A percentile compares a stretch with the other conserved stretches of the same genome.
Conservation (phyloP, 768 basidiomycete species). For the Mycena galopus region DNA sequence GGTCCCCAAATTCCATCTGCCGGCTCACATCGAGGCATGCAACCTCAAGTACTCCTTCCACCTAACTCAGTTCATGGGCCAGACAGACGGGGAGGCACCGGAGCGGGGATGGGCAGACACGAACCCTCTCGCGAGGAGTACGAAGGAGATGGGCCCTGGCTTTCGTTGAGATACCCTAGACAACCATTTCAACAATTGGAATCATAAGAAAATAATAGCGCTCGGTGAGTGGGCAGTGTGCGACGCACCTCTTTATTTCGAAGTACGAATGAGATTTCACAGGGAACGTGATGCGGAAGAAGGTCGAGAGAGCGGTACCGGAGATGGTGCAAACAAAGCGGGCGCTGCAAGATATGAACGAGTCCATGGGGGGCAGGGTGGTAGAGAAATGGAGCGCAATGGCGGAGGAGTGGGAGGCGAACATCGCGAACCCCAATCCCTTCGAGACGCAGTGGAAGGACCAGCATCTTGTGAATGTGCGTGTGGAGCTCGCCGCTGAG, state of each 20-base stretch:
- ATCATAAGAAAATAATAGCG: constrained; percentile 2
- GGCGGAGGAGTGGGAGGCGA: constrained; percentile 26
- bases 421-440: constrained; percentile 16
- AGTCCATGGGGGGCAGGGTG: not conserved
- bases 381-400: constrained; percentile 17
- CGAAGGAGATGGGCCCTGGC: too few relatives aligned
- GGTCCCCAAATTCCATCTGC: too few relatives aligned
- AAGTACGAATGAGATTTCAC: not conserved
- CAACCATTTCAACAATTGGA: too few relatives aligned
- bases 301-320: not conserved
- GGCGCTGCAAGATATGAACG: not conserved
- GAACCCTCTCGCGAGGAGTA: too few relatives aligned
- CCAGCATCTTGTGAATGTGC: constrained; percentile 25
- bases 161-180: too few relatives aligned
- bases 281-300: not conserved
- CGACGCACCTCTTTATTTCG: accelerated
- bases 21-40: too few relatives aligned
- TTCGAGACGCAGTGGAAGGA: constrained; percentile 19
- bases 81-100: too few relatives aligned
- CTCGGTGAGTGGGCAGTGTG: not conserved
- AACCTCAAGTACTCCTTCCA: too few relatives aligned
- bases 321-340: not conserved
- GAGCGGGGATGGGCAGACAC: too few relatives aligned
- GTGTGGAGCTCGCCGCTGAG: constrained; percentile 33
- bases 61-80: too few relatives aligned